These are phyloP conservation scores for Chalciporus piperatus DNA, from an alignment of 768 basidiomycete species.

Conservation along the genomic window DNA sequence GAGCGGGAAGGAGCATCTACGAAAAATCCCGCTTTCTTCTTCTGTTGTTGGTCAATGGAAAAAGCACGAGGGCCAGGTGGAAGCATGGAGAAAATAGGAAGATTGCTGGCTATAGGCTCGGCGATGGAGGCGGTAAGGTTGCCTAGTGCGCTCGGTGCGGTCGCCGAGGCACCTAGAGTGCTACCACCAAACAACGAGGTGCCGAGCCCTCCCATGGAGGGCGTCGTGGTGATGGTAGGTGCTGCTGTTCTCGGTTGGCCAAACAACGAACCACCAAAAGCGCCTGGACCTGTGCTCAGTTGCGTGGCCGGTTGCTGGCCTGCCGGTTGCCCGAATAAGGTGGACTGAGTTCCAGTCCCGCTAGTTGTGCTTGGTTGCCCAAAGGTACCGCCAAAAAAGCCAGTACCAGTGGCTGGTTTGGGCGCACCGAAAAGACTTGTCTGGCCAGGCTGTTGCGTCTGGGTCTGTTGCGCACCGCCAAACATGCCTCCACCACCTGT, in stretches of 20 bases:
- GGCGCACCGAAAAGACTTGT: slow-evolving; percentile 27
- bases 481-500: slow-evolving; percentile 35
- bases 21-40: slow-evolving; percentile 77
- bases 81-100: slow-evolving; percentile 74
- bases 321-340: slow-evolving; percentile 52
- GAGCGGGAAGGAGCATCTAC: slow-evolving; percentile 74
- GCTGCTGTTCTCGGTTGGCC: slow-evolving; percentile 48
- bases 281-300: slow-evolving; percentile 31
- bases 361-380: slow-evolving; percentile 39
- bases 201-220: slow-evolving; percentile 38
- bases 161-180: slow-evolving; percentile 39
- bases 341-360: slow-evolving; percentile 27
- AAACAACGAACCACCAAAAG: slow-evolving; percentile 48
- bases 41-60: slow-evolving; percentile 57
- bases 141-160: slow-evolving; percentile 50
- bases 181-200: slow-evolving; percentile 39
- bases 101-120: slow-evolving; percentile 71
- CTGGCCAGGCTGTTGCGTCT: slow-evolving; percentile 37
- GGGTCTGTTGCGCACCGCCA: slow-evolving; percentile 33
- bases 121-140: slow-evolving; percentile 82
- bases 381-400: slow-evolving; percentile 53
- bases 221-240: slow-evolving; percentile 43
- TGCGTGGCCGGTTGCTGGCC: slow-evolving; percentile 43
- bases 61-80: slow-evolving; percentile 66
- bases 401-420: slow-evolving; percentile 33